Evolutionary conservation across 140 eudicot species (phyloP), one percentile per base, ranked within the genome.

Genomic region (Bidens hawaiensis): DNA sequence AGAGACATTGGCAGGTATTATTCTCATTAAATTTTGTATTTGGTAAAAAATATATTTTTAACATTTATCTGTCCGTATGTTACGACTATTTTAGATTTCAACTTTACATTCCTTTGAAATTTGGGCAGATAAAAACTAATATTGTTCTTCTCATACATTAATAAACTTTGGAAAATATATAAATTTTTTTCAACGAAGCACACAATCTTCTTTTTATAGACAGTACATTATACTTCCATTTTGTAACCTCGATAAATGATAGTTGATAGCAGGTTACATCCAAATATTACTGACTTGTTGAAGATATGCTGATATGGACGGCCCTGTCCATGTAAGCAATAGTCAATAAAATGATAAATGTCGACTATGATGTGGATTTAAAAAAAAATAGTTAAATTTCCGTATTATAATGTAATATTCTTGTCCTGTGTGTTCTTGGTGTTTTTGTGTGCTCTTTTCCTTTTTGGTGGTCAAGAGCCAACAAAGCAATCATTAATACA

Each of bases 1-100:
- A 67, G 95, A 76, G 88, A 89, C 24, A 8, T 62, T 50, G 82
- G 86, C 82, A 85, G 97, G 97, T 89, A 81, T 36, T n/a, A 16
- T 42, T 60, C 25, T 64, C 26, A 3, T n/a, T n/a, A 30, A 47
- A 13, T 48, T 49, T 11, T 4, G 16, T 63, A 5, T 64, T 12
- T 64, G 33, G 14, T 17, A 5, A 18, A 30, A 24, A 25, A 5
- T n/a, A n/a, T n/a, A n/a, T n/a, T n/a, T n/a, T n/a, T n/a, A 43
- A 63, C 8, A 0, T 10, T 45, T 45, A 19, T 17, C 9, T 9
- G 28, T 17, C 25, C 23, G 11, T 25, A 41, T 25, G 55, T 42
- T 41, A 54, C n/a, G n/a, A n/a, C n/a, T n/a, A n/a, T n/a, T n/a
- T n/a, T n/a, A n/a, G n/a, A n/a, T n/a, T n/a, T 27, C 1, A 43